Evolutionary conservation across 495 filamentous ascomycete genomes (phyloP), one percentile per base, ranked within the genome.

Genomic region (Talaromyces trachyspermus): DNA sequence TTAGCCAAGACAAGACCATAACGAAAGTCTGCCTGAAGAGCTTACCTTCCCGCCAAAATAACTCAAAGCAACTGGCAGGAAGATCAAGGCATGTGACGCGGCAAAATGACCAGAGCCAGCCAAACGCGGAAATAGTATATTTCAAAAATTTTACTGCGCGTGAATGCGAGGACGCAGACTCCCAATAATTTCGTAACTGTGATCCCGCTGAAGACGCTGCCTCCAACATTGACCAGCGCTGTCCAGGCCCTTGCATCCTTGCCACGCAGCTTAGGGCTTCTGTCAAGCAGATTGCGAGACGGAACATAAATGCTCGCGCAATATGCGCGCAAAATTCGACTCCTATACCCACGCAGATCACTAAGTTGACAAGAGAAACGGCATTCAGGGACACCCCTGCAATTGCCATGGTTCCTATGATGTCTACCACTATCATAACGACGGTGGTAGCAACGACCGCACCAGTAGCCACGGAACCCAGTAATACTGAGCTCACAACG

Each of bases 301-400:
- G 92, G 73, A 96, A 95, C 77, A 86, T 90, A 73, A 95, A 98
- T 10, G 94, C 92, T 7, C 92, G 80, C 0, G 92, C 94, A 52
- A 98, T 84, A 59, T 98, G 92, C 1, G 94, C 92, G 67, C 94
- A 97, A 59, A 98, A 98, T 63, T 97, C 92, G 37, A 98, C 91
- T 15, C 78, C 80, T 56, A 98, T 98, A 45, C 92, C 92, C 22
- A 97, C 86, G 58, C 88, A 95, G 55, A 98, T 98, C 52, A 98
- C 83, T 39, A 98, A 65, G 62, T 98, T 98, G 56, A 97, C 92
- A n/a, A 98, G 78, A 10, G 85, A 89, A 29, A 98, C 88, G 12
- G 92, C 94, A 55, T 98, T 98, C 39, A 98, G 77, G n/a, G 85
- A 91, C 18, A 98, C 89, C 45, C 80, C 75, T 48, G 84, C 82